Evolutionary conservation across 805 yeast genomes (phyloP), one percentile per base, ranked within the genome.

Genomic region (Crinitomyces ghanaensis): DNA sequence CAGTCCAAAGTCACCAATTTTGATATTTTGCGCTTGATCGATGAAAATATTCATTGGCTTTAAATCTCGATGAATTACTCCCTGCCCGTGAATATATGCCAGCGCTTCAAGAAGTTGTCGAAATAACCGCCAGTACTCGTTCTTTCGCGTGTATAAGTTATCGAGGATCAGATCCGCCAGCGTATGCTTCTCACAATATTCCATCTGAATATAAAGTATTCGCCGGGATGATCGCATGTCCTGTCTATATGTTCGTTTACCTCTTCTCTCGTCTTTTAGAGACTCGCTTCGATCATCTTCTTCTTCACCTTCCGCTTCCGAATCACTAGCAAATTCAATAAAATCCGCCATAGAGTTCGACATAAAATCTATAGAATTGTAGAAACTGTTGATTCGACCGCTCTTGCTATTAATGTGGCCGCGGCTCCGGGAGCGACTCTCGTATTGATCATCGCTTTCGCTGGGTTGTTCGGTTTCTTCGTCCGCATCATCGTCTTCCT

Each of bases 41-140:
- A 91, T 85, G 62, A 91, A 91, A 51, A 91, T 83, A 53, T 91
- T 91, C 69, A 82, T 81, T 1, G 98, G 97, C 53, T 91, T 91
- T 46, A 91, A 65, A 53, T 91, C 98, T 37, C 98, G 67, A 57
- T 91, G 98, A 41, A 91, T 86, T 31, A 88, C 85, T 1, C 96
- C 95, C 51, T 83, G 93, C 0, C 84, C 68, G 50, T 91, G 98
- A 30, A 91, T 86, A 51, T 88, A 91, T 9, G 79, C 73, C 28
- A 91, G 66, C 0, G 95, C 98, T 47, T 88, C 96, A 16, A 86
- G 57, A 3, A 86, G 71, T 51, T 88, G 96, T 28, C 95, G 65
- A 42, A 91, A 69, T 4, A 88, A 62, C 38, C 95, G 65, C 95
- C 96, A 91, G 50, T 86, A 88, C 45, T 82, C 93, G 38, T 72